These are phyloP conservation scores for Mycena belliarum DNA, from an alignment of 768 basidiomycete species.

Conservation along the genomic window DNA sequence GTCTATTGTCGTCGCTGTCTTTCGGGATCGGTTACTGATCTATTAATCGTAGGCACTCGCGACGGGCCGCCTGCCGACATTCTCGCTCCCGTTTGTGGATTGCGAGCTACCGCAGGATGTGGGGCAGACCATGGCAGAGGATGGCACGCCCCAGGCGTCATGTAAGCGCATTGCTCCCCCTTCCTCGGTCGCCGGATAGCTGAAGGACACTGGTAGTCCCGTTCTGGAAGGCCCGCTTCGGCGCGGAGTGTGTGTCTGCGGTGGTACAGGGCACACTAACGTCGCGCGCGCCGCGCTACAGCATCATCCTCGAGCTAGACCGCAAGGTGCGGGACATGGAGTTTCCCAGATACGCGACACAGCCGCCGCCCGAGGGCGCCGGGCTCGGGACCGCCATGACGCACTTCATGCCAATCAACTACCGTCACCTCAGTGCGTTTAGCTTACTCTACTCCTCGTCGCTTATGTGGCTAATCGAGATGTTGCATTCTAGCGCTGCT, in stretches of 20 bases:
- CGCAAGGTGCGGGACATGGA: conserved; percentile 71
- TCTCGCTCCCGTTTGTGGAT: conserved; percentile 71
- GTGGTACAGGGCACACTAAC: conserved; percentile 70
- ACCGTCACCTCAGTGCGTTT: conserved; percentile 65
- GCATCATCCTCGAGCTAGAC: conserved; percentile 63
- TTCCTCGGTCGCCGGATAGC: neutral
- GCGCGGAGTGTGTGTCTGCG: conserved; percentile 63
- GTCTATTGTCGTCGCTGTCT: too few relatives aligned
- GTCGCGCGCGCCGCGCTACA: conserved; percentile 63
- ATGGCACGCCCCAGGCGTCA: conserved; percentile 57
- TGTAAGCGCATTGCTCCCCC: conserved; percentile 43
- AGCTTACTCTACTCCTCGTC: too few relatives aligned
- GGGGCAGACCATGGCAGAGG: conserved; percentile 57
- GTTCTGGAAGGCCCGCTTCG: conserved; percentile 71
- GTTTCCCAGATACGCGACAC: conserved; percentile 61
- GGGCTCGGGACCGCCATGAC: conserved; percentile 67
- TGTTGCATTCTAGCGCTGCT: conserved; percentile 51
- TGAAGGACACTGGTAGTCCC: conserved; percentile 44
- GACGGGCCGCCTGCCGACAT: conserved; percentile 68
- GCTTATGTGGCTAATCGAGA: neutral
- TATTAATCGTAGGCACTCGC: conserved; percentile 53
- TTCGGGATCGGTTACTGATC: neutral
- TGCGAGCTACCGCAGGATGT: conserved; percentile 67
- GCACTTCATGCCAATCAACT: conserved; percentile 75
- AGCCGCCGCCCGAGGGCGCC: conserved; percentile 45